Evolutionary conservation across 306 rosid genomes (phyloP), one percentile per base, ranked within the genome.

Genomic region (Quercus variabilis): DNA sequence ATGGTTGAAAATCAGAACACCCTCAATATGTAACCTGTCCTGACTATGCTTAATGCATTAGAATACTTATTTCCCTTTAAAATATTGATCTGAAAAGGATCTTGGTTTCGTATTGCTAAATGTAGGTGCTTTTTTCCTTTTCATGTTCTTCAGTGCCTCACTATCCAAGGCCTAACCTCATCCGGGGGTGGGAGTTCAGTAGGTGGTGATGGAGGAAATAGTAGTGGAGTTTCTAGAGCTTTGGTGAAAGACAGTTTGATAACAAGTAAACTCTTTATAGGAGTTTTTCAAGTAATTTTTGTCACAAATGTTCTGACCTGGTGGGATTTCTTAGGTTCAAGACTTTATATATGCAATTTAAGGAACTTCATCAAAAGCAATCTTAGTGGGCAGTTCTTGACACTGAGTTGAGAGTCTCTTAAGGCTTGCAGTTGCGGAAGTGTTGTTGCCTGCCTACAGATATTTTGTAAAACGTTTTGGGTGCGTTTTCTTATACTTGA

Each of bases 301-400:
- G 23, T 23, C 74, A 57, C 55, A 33, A 56, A 64, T 72, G 38
- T 74, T 78, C 51, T 69, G 80, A 76, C 79, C 57, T 13, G 62
- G 55, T 78, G 72, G 55, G 69, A 19, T 20, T 79, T 86, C 55
- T 76, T 88, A 95, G 99, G 91, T 90, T 95, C 76, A 95, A 93
- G 88, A 30, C 76, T 30, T 90, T 90, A 88, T 91, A 93, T 82
- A 14, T 82, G 77, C 93, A 91, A 80, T 95, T 95, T 73, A 98
- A 95, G 90, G 99, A 95, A 67, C 91, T 93, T 77, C 99, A 95
- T 87, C 99, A 91, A 87, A 95, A 88, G 67, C 99, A 95, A 84
- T 95, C 97, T 74, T 93, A 95, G 74, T 95, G 99, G 99, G 85
- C 97, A 5, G 99, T 93, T 81, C 98, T 92, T 5, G 99, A 95